Evolutionary conservation across 768 basidiomycete species (phyloP), one percentile per base, ranked within the genome.

Genomic region (Pseudohyphozyma bogoriensis): DNA sequence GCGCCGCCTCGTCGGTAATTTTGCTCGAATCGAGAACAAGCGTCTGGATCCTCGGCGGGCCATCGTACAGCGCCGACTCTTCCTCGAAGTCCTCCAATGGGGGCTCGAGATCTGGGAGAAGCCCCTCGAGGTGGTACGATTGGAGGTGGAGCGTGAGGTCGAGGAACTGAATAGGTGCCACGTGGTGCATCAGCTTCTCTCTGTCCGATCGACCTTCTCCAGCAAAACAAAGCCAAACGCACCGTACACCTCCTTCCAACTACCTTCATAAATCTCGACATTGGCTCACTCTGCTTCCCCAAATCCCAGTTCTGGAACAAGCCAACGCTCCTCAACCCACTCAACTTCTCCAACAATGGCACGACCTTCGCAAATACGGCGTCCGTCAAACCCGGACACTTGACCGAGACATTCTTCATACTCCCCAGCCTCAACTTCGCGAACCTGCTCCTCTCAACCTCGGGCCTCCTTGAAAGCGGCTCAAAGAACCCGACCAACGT

Each of bases 401-500:
- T 67, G 11, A 51, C 55, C 55, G 58, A 59, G 11, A 20, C 35
- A 5, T 31, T 15, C 26, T 56, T 62, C 15, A 70, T 58, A 18
- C 50, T 47, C 8, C 60, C 69, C 26, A 70, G 56, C 56, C 69
- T 70, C 47, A 70, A 46, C 16, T 29, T 44, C 32, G 42, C 51
- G 47, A 70, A 64, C 7, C n/a, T 33, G 0, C 22, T 12, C 12
- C 66, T 47, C 42, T 67, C 55, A 4, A 52, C 51, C 1, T 22
- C 32, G 0, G 60, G 45, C 3, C 66, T 35, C 13, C 44, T 37
- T 0, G 65, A 29, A n/a, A 66, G 59, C 0, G 63, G 57, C 10
- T 31, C 35, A 46, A 70, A 68, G 58, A 70, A 67, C 26, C 60
- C 56, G 11, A 58, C 54, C 12, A 70, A 50, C 6, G 67, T 40